phyloP scores from a whole-genome alignment of 2,329 filamentous ascomycete genomes.

The Nemania diffusa region DNA sequence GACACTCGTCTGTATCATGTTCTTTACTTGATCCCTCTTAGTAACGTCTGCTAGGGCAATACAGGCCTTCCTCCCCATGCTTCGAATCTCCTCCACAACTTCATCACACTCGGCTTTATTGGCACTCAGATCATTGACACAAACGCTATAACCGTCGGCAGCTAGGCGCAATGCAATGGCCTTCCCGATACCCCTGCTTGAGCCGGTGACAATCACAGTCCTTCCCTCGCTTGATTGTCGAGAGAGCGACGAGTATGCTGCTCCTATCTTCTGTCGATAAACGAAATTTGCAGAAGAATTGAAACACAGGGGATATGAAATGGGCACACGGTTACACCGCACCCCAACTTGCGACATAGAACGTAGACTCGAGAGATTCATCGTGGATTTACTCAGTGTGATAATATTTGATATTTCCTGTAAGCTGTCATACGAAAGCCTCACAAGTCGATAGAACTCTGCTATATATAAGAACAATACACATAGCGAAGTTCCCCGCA shows the following conservation, averaged over 20 bases:
- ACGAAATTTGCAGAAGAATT: background rate
- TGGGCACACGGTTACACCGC: background rate
- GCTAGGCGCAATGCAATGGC: conserved; percentile 72
- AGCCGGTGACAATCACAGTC: conserved; percentile 47
- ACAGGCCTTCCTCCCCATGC: conserved; percentile 62
- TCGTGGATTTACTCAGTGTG: background rate
- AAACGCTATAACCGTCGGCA: conserved; percentile 72
- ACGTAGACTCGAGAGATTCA: background rate
- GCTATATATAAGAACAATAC: background rate
- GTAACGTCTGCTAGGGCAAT: conserved; percentile 70
- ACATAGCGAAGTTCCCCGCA: background rate
- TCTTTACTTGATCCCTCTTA: conserved; percentile 60
- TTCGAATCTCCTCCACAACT: conserved; percentile 63
- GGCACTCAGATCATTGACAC: conserved; percentile 69
- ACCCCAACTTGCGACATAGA: background rate
- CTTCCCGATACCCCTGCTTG: conserved; percentile 61
- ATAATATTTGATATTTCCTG: background rate
- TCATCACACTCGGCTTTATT: conserved; percentile 64
- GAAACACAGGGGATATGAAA: background rate
- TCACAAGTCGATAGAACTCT: background rate
- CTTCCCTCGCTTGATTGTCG: conserved; percentile 33
- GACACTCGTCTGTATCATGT: conserved; percentile 63
- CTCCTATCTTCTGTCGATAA: background rate
- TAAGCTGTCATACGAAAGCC: background rate
- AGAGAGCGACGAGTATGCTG: conserved; percentile 38